Conservation (phyloP, 306 rosid species). For the Fragaria vesca region DNA sequence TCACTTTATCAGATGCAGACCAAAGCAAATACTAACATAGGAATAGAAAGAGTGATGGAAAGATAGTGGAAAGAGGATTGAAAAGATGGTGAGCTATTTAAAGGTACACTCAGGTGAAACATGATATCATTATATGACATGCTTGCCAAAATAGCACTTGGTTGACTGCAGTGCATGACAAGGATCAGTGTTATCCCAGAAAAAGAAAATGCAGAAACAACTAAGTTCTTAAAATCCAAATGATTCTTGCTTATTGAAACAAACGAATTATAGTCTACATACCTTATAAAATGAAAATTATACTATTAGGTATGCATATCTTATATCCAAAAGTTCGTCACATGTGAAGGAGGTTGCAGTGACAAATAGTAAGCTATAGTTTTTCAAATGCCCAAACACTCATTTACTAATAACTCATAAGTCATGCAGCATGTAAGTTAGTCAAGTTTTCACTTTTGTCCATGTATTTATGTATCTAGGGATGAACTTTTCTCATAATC, state of each 20-base stretch:
- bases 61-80: neutral
- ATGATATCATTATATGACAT: neutral
- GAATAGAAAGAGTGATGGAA: neutral
- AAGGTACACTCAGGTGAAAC: neutral
- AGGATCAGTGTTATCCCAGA: conserved; percentile 1
- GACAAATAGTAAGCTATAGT: neutral
- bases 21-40: neutral
- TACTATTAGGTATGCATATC: neutral
- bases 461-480: neutral
- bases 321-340: neutral
- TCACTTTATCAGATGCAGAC: neutral
- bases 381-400: neutral
- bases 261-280: neutral
- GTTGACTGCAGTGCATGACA: conserved; percentile 6
- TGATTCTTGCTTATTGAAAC: neutral
- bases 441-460: neutral
- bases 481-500: conserved; percentile 12
- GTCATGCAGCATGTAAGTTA: neutral
- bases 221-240: neutral
- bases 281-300: neutral
- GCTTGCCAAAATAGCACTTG: neutral
- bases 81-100: neutral
- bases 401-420: neutral
- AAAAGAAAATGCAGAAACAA: neutral
- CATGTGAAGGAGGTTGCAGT: neutral